These are phyloP conservation scores for Pyrenophora tritici-repentis DNA, from an alignment of 2,329 filamentous ascomycete genomes.

Conservation along the genomic window DNA sequence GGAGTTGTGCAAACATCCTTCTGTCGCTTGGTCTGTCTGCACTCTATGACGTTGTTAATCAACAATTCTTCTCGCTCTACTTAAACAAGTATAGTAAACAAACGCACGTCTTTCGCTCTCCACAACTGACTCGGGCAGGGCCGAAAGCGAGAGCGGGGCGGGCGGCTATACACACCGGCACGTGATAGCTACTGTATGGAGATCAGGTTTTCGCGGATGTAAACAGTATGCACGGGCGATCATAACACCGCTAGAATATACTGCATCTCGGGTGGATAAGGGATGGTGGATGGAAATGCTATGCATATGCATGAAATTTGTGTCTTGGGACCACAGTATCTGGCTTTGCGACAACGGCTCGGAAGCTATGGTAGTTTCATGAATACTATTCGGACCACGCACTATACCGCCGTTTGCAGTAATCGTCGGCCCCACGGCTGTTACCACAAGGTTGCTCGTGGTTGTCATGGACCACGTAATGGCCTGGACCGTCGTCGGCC, in stretches of 20 bases:
- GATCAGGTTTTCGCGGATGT: background rate
- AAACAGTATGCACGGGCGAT: conserved; percentile 17
- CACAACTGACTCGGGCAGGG: too few relatives aligned
- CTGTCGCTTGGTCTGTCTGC: too few relatives aligned
- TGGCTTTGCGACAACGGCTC: conserved; percentile 18
- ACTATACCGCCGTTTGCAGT: background rate
- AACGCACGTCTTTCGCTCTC: too few relatives aligned
- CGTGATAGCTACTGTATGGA: too few relatives aligned
- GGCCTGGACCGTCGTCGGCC: conserved; percentile 1
- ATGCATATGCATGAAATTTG: conserved; percentile 16
- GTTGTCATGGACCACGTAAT: conserved; percentile 6
- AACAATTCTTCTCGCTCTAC: background rate
- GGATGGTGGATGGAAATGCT: conserved; percentile 6
- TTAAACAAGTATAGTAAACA: background rate
- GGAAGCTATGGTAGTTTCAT: conserved; percentile 14
- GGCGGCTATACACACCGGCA: background rate
- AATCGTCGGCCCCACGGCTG: conserved; percentile 6
- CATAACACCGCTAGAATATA: conserved; percentile 5
- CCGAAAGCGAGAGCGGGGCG: too few relatives aligned
- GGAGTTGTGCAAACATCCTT: background rate
- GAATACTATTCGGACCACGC: background rate
- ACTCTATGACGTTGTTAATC: too few relatives aligned
- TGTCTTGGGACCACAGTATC: conserved; percentile 21
- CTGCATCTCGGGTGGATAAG: conserved; percentile 8
- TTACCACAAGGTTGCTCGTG: background rate